Percentiles rank a stretch among this genome's conserved stretches.
phyloP scores from a whole-genome alignment of 306 rosid genomes.

The Prunus mira region DNA sequence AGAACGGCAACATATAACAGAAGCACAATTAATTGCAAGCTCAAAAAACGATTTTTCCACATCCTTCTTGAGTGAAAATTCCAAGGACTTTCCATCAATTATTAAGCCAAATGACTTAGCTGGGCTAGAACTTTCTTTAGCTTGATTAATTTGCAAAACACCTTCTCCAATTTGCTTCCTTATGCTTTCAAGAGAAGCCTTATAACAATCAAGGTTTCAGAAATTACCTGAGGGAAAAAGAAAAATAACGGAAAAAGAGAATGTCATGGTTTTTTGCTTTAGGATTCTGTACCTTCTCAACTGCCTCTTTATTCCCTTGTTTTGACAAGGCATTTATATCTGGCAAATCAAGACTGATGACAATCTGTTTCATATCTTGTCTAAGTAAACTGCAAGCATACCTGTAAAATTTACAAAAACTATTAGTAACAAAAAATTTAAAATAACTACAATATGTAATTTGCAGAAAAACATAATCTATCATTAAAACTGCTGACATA shows the following conservation, averaged over 20 bases:
- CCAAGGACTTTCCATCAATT: slow-evolving; percentile 91
- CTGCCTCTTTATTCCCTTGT: slow-evolving; percentile 55
- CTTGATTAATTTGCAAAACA: slow-evolving; percentile 42
- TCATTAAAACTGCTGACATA: slow-evolving; percentile 22
- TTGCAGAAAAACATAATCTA: slow-evolving; percentile 16
- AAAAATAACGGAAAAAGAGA: not conserved
- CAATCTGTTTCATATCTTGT: slow-evolving; percentile 69
- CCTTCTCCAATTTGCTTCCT: slow-evolving; percentile 64
- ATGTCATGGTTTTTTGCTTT: slow-evolving; percentile 3
- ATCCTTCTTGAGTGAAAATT: slow-evolving; percentile 49
- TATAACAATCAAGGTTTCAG: slow-evolving; percentile 38
- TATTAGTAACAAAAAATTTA: slow-evolving; percentile 6
- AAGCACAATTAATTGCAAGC: slow-evolving; percentile 67
- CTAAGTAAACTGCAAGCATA: slow-evolving; percentile 84
- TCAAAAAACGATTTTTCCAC: slow-evolving; percentile 60
- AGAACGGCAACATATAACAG: slow-evolving; percentile 88
- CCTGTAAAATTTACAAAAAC: slow-evolving; percentile 37
- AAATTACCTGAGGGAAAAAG: slow-evolving; percentile 7
- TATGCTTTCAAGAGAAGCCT: slow-evolving; percentile 68
- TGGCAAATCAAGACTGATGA: slow-evolving; percentile 67
- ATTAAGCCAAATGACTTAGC: slow-evolving; percentile 53
- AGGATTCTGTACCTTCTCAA: slow-evolving; percentile 46
- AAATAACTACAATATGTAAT: slow-evolving; percentile 12
- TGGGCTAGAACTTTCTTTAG: slow-evolving; percentile 32
- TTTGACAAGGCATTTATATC: slow-evolving; percentile 61